Conservation (phyloP, 345 rosid species). For the Draba incana region DNA sequence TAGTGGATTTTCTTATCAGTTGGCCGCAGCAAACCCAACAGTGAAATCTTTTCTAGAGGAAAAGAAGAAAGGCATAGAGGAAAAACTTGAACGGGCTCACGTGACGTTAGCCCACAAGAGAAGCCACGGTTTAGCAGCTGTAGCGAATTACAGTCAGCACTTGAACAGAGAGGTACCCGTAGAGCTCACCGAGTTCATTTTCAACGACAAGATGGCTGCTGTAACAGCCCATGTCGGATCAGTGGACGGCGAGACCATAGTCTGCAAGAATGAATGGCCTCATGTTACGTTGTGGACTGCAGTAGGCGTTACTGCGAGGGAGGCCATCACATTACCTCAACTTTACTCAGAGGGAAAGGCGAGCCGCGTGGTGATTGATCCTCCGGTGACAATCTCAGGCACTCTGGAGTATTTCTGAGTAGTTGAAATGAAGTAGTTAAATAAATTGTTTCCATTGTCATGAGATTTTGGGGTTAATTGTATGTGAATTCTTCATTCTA, state of each 20-base stretch:
- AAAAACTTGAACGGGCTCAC: constrained; percentile 61
- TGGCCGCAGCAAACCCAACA: constrained; percentile 52
- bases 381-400: constrained; percentile 67
- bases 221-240: constrained; percentile 68
- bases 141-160: constrained; percentile 67
- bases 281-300: constrained; percentile 90
- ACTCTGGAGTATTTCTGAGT: constrained; percentile 65
- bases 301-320: constrained; percentile 67
- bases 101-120: constrained; percentile 93
- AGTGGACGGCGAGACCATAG: constrained; percentile 63
- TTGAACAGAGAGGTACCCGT: constrained; percentile 63
- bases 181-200: constrained; percentile 67
- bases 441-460: constrained; percentile 14
- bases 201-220: constrained; percentile 78
- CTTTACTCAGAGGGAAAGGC: constrained; percentile 76
- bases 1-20: constrained; percentile 43
- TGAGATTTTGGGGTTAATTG: constrained; percentile 36
- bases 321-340: constrained; percentile 70
- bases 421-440: neutral
- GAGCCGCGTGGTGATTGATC: constrained; percentile 60
- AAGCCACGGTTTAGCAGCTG: constrained; percentile 82
- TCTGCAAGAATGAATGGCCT: constrained; percentile 82
- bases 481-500: no score
- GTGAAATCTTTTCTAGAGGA: constrained; percentile 55
- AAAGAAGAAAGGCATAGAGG: constrained; percentile 54